Percentiles rank a stretch among this genome's conserved stretches.
Conservation (phyloP, 768 basidiomycete genomes). For the Pluteus cervinus region DNA sequence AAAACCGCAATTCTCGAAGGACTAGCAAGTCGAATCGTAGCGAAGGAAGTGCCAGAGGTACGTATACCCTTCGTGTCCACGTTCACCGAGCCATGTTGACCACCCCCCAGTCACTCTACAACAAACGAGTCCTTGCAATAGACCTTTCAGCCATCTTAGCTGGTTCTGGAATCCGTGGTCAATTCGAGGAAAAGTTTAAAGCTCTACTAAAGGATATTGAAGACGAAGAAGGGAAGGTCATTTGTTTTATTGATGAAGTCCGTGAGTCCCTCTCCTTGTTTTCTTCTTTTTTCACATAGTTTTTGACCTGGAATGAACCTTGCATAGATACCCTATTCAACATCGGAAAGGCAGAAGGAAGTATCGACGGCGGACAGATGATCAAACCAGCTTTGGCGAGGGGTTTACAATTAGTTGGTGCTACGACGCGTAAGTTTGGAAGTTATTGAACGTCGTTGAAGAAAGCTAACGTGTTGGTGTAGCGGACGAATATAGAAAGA, state of each 20-base stretch:
- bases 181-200: slow-evolving; percentile 94
- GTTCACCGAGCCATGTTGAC: background rate
- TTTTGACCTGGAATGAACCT: background rate
- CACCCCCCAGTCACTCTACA: slow-evolving; percentile 58
- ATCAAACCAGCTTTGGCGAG: slow-evolving; percentile 88
- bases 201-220: slow-evolving; percentile 86
- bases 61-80: slow-evolving; percentile 8
- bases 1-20: slow-evolving; percentile 93
- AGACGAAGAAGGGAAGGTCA: slow-evolving; percentile 76
- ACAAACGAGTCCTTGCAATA: slow-evolving; percentile 83
- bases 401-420: slow-evolving; percentile 84
- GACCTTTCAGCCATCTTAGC: slow-evolving; percentile 83
- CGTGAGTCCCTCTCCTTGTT: slow-evolving; percentile 70
- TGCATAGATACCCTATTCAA: slow-evolving; percentile 70
- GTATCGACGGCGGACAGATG: slow-evolving; percentile 90
- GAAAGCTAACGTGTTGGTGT: slow-evolving; percentile 3
- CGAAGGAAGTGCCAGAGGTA: slow-evolving; percentile 89
- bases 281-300: background rate
- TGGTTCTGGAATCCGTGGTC: slow-evolving; percentile 86
- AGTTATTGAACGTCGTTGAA: background rate
- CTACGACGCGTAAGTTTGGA: slow-evolving; percentile 68
- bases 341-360: slow-evolving; percentile 87
- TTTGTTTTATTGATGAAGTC: slow-evolving; percentile 94
- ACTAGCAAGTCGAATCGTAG: slow-evolving; percentile 78
- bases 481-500: slow-evolving; percentile 89